Percentiles rank a stretch among this genome's conserved stretches.
phyloP scores from a whole-genome alignment of 1,284 basidiomycete species.

The Neonothopanus nambi region DNA sequence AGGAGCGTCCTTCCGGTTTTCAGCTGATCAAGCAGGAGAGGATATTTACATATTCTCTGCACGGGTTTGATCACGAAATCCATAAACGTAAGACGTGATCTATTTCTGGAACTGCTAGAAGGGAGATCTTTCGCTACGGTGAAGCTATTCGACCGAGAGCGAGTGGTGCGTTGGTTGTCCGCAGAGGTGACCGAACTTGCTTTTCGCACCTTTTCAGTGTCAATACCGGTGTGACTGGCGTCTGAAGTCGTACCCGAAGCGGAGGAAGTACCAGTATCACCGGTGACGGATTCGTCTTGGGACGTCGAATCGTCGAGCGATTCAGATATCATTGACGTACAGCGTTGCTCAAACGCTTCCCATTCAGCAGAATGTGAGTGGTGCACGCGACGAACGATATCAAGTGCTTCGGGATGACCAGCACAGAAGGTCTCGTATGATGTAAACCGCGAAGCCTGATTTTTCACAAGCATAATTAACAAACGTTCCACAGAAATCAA shows the following conservation, averaged over 20 bases:
- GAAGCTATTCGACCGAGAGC: conserved; percentile 32
- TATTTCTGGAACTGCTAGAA: conserved; percentile 29
- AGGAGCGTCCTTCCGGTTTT: conserved; percentile 37
- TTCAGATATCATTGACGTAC: conserved; percentile 51
- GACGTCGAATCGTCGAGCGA: conserved; percentile 18
- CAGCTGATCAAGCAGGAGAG: conserved; percentile 81
- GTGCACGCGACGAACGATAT: conserved; percentile 66
- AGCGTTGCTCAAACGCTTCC: conserved; percentile 80
- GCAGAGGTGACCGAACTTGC: conserved; percentile 25
- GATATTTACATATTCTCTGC: conserved; percentile 90
- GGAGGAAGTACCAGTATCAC: not conserved
- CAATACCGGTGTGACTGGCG: not conserved
- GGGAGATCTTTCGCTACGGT: conserved; percentile 18
- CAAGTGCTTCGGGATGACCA: conserved; percentile 77
- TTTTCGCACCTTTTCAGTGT: not conserved
- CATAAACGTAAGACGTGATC: conserved; percentile 57
- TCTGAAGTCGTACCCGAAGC: not conserved
- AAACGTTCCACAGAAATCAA: conserved; percentile 2
- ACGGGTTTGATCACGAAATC: conserved; percentile 91
- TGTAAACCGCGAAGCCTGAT: conserved; percentile 70
- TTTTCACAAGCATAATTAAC: conserved; percentile 10
- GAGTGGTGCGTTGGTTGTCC: conserved; percentile 37
- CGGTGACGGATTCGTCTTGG: not conserved
- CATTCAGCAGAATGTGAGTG: conserved; percentile 68
- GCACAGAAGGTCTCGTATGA: conserved; percentile 85